phyloP scores from a whole-genome alignment of 495 filamentous ascomycete species.

The Collariella sp. region DNA sequence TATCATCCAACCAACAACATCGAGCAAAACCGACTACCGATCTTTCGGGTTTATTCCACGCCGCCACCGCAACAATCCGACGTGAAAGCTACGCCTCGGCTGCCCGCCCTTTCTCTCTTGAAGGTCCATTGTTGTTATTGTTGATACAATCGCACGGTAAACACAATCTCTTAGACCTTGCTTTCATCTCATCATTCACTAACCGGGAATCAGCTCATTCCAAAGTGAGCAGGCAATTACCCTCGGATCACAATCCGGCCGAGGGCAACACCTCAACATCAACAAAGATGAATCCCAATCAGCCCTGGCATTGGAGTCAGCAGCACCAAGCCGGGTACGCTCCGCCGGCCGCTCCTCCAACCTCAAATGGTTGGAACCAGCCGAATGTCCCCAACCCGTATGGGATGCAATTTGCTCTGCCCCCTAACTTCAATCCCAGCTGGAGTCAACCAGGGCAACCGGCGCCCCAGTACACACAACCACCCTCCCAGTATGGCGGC shows the following conservation, averaged over 20 bases:
- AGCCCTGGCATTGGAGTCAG: neutral
- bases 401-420: neutral
- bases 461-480: neutral
- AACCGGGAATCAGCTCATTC: neutral
- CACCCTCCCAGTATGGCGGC: neutral
- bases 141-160: no score
- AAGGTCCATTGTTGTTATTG: no score
- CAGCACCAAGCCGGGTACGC: neutral
- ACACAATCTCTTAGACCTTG: neutral
- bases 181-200: neutral
- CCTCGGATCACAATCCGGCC: neutral
- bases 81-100: no score
- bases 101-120: no score
- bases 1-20: no score
- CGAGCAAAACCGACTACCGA: no score
- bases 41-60: no score
- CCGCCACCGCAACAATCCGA: no score
- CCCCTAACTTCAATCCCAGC: neutral
- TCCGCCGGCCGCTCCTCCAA: neutral
- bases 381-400: neutral
- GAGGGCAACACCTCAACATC: neutral
- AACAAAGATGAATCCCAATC: neutral
- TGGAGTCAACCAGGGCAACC: neutral
- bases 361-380: neutral
- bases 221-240: neutral